A percentile compares a stretch with the other conserved stretches of the same genome.
phyloP scores from a whole-genome alignment of 2,329 filamentous ascomycete genomes.

The Bipolaris victoriae region DNA sequence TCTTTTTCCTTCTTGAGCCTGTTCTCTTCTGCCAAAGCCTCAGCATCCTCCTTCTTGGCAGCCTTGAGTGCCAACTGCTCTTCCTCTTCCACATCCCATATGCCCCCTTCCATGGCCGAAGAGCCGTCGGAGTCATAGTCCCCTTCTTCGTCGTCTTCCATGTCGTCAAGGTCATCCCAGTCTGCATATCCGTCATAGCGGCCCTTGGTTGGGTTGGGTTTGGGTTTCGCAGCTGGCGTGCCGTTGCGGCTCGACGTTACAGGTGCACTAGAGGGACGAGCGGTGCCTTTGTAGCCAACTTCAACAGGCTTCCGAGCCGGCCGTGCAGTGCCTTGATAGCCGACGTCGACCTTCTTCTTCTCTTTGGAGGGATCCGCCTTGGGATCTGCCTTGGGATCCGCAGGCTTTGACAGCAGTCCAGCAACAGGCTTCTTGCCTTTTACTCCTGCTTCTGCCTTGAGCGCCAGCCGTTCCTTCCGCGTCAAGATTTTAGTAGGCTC shows the following conservation, averaged over 20 bases:
- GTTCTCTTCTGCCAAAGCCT: conserved; percentile 65
- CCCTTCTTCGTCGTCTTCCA: conserved; percentile 67
- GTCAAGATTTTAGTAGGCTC: conserved; percentile 71
- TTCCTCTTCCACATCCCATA: conserved; percentile 75
- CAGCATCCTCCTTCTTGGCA: conserved; percentile 71
- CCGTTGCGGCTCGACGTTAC: conserved; percentile 34
- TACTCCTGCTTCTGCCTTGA: conserved; percentile 52
- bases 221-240: conserved; percentile 38
- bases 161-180: conserved; percentile 49
- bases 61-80: conserved; percentile 67
- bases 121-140: conserved; percentile 69
- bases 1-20: conserved; percentile 44
- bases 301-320: conserved; percentile 45
- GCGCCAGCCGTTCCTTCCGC: conserved; percentile 60
- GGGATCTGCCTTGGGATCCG: conserved; percentile 34
- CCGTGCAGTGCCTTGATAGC: conserved; percentile 58
- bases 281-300: conserved; percentile 48
- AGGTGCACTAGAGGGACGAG: conserved; percentile 32
- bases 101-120: conserved; percentile 79
- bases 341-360: conserved; percentile 49
- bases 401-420: conserved; percentile 19
- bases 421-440: conserved; percentile 43
- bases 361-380: conserved; percentile 39
- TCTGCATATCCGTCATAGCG: conserved; percentile 48
- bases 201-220: conserved; percentile 39